Percentiles rank a stretch among this genome's conserved stretches.
Evolutionary conservation across 2,329 filamentous ascomycete genomes (phyloP).

Genomic region (Stagonosporopsis chrysanthemi): DNA sequence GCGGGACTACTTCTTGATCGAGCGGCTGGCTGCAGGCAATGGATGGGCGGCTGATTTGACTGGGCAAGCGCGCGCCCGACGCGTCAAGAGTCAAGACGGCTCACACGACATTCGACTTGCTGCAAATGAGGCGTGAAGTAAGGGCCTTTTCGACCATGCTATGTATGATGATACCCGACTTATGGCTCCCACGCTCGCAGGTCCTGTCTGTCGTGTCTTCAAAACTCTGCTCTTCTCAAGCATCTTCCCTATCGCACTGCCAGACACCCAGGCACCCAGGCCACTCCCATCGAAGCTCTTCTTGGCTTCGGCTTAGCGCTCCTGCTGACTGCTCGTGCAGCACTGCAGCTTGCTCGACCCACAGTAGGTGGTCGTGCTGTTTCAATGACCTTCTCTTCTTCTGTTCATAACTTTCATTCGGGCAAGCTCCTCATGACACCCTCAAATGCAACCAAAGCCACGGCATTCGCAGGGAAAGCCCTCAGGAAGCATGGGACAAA

Average conservation of each 20-base stretch:
- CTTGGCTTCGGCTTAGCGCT: constrained; percentile 9
- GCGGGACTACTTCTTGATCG: constrained; percentile 13
- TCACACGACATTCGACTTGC: not conserved
- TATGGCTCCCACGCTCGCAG: not conserved
- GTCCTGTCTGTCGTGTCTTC: not conserved
- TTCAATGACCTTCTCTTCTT: not conserved
- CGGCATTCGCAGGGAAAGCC: constrained; percentile 94
- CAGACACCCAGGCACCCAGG: not conserved
- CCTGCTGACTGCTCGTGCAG: not conserved
- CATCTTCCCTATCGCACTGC: constrained; percentile 9
- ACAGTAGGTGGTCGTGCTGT: not conserved
- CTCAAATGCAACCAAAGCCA: constrained; percentile 93
- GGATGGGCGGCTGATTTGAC: not conserved
- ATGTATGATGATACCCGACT: not conserved
- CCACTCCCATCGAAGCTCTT: not conserved
- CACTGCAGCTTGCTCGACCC: not conserved
- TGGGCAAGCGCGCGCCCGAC: constrained; percentile 12
- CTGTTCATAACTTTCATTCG: constrained; percentile 26
- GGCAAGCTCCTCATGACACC: constrained; percentile 74
- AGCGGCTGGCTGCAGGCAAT: constrained; percentile 9
- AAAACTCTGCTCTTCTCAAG: not conserved
- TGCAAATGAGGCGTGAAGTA: not conserved
- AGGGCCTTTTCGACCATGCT: not conserved
- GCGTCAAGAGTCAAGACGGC: constrained; percentile 2
- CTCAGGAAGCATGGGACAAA: constrained; percentile 93